Conservation (phyloP, 2,329 filamentous ascomycete species). For the Rhytidhysteron rufulum region DNA sequence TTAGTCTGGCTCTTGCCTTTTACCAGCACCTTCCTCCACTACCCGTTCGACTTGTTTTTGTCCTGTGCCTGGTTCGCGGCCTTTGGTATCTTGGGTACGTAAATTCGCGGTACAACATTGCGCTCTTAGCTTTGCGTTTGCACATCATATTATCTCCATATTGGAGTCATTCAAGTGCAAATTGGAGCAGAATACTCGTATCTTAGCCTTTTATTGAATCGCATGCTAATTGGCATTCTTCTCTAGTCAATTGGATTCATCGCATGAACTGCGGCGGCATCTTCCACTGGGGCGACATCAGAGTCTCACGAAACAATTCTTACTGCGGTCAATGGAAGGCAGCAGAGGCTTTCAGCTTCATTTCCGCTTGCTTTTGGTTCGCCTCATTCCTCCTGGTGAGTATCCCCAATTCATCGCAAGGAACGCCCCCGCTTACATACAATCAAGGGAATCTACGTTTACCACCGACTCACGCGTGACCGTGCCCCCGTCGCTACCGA, state of each 20-base stretch:
- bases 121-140: too few relatives aligned
- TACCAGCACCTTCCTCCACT: conserved; percentile 63
- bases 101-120: too few relatives aligned
- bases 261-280: conserved; percentile 20
- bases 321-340: conserved; percentile 69
- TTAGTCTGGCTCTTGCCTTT: conserved; percentile 73
- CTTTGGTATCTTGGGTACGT: too few relatives aligned
- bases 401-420: background rate
- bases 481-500: background rate
- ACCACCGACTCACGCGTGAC: background rate
- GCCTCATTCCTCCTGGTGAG: conserved; percentile 20
- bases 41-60: conserved; percentile 67
- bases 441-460: conserved; percentile 1
- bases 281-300: conserved; percentile 55
- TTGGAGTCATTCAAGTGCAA: too few relatives aligned
- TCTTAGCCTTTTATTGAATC: conserved; percentile 50
- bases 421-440: background rate
- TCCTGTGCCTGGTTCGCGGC: conserved; percentile 67
- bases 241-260: conserved; percentile 39
- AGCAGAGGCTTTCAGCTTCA: conserved; percentile 66
- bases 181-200: too few relatives aligned
- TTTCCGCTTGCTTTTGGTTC: conserved; percentile 69
- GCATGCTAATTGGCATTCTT: conserved; percentile 53
- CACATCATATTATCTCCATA: too few relatives aligned
- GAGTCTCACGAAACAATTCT: conserved; percentile 32